Base-by-base conservation (phyloP, 495 filamentous ascomycete genomes). In the Penicillium pancosmium region DNA sequence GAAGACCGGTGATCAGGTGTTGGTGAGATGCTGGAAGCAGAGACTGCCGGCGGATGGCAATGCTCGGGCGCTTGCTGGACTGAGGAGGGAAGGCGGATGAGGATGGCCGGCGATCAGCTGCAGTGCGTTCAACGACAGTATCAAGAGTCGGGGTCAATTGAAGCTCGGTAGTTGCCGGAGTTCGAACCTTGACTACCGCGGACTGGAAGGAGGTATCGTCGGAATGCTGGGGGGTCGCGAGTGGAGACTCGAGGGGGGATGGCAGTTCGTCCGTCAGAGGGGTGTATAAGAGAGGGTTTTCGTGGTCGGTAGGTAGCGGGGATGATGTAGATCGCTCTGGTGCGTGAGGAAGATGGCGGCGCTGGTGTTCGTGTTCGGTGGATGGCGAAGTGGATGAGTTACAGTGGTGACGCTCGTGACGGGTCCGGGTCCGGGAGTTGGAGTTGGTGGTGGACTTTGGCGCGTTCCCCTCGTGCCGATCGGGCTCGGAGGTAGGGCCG, bases 11-110 rank as follows among this genome's bases (percentile, higher is more conserved):
- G 57, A 84, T 78, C 52, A 83, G 62, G 40, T 72, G 69, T 44
- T 79, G 73, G 27, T 82, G 76, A 18, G 73, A 73, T 15, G 68
- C 46, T 18, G 82, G 73, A 34, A 83, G 68, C 50, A 84, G 70
- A 51, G 82, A 84, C 62, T 84, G 82, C 31, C 74, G 76, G 41
- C 81, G 79, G 25, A 68, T 53, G 35, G 71, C 65, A 52, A 82
- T 71, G 52, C 69, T 74, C 16, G 79, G 79, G 44, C 78, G 80
- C 40, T 73, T 78, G 54, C 60, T 71, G 27, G 44, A 55, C 13
- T 52, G 62, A 19, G 47, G 60, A 49, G 65, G 50, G 48, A 61
- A 44, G 23, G 57, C 64, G 40, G 67, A 61, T 23, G 61, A 52
- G 33, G 65, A 60, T 50, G 61, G 65, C 21, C 55, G 41, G 16